Conservation (phyloP, 2,329 filamentous ascomycete genomes). For the Ophiostoma pallidulum region DNA sequence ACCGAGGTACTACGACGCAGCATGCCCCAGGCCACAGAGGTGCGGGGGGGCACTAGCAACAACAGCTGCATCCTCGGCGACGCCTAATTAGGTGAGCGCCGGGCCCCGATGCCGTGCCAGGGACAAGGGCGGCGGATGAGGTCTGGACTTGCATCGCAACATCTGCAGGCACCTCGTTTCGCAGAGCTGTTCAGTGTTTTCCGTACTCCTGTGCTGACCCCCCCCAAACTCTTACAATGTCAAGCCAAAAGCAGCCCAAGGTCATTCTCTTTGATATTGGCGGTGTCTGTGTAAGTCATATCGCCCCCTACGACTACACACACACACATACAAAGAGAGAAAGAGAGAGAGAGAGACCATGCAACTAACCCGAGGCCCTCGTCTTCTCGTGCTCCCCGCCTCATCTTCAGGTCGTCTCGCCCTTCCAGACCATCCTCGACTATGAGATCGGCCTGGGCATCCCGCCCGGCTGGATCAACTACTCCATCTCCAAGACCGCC, state of each 20-base stretch:
- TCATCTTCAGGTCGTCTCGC: slow-evolving; percentile 63
- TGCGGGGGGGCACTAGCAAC: too few species aligned
- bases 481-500: slow-evolving; percentile 69
- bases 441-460: slow-evolving; percentile 72
- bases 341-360: not conserved
- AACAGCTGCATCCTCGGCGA: too few species aligned
- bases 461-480: slow-evolving; percentile 84
- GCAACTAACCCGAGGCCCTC: too few species aligned
- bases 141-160: too few species aligned
- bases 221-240: slow-evolving; percentile 33
- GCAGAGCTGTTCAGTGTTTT: too few species aligned
- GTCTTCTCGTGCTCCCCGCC: slow-evolving; percentile 10
- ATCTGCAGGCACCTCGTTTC: too few species aligned
- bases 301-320: not conserved
- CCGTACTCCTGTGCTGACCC: not conserved
- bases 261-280: slow-evolving; percentile 91
- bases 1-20: slow-evolving; percentile 15
- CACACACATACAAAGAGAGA: not conserved
- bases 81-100: too few species aligned
- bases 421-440: slow-evolving; percentile 86
- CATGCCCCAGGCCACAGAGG: too few species aligned
- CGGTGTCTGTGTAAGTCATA: slow-evolving; percentile 77
- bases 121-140: not conserved
- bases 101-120: too few species aligned
- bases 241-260: slow-evolving; percentile 46